phyloP scores from a whole-genome alignment of 2,329 filamentous ascomycete species.

The Claviceps pusilla region DNA sequence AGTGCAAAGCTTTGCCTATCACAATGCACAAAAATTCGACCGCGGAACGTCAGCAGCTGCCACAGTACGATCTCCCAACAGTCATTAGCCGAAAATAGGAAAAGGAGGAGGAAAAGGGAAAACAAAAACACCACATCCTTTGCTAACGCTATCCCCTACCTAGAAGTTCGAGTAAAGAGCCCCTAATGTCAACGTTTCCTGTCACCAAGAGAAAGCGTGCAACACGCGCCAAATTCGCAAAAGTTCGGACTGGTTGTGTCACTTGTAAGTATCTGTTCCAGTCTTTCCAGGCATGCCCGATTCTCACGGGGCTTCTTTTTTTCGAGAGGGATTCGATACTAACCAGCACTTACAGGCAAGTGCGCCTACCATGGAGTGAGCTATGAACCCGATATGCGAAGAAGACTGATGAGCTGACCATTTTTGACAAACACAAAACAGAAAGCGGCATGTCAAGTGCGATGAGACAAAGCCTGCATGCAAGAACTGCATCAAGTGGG shows the following conservation, averaged over 20 bases:
- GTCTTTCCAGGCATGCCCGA: no score
- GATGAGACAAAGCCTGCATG: constrained; percentile 22
- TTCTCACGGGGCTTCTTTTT: not conserved
- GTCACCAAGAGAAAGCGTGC: constrained; percentile 6
- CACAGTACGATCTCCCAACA: not conserved
- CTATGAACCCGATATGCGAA: not conserved
- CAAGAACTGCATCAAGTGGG: constrained; percentile 21
- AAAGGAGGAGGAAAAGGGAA: not conserved
- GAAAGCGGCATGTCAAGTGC: constrained; percentile 21
- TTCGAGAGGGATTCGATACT: not conserved
- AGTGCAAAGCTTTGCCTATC: not conserved
- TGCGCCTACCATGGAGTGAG: not conserved
- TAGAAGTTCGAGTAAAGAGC: constrained; percentile 2
- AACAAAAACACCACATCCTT: not conserved
- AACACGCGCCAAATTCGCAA: constrained; percentile 16
- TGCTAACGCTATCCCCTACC: not conserved
- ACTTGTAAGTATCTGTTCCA: constrained; percentile 15
- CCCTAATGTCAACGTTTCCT: constrained; percentile 8
- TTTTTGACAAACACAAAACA: constrained; percentile 3
- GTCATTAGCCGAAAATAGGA: not conserved
- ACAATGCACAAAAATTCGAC: constrained; percentile 1
- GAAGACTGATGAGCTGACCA: not conserved
- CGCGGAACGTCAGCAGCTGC: not conserved
- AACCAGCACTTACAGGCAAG: constrained; percentile 3
- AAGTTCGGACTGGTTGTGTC: constrained; percentile 18